Evolutionary conservation across 345 rosid species (phyloP).

Genomic region (Syzygium grande): DNA sequence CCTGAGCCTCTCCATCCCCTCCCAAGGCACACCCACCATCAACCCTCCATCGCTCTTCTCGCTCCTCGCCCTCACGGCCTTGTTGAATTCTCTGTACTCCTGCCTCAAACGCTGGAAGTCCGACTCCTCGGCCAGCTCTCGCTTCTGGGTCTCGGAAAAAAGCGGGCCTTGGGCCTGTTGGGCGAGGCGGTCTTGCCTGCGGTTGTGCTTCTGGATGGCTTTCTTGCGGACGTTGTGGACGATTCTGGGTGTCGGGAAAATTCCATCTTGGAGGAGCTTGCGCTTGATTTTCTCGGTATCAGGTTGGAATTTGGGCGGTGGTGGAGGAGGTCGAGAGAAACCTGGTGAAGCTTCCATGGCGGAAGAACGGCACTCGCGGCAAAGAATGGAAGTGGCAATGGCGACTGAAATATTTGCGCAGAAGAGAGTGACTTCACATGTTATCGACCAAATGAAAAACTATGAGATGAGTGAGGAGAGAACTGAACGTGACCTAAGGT

Average conservation of each 20-base stretch:
- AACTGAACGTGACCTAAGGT: background rate
- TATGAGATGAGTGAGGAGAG: background rate
- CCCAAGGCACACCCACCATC: constrained; percentile 85
- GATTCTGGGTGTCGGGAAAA: constrained; percentile 68
- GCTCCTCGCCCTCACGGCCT: constrained; percentile 18
- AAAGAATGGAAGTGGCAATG: background rate
- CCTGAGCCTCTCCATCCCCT: constrained; percentile 54
- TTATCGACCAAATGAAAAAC: background rate
- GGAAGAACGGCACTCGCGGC: background rate
- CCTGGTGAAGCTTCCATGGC: constrained; percentile 52
- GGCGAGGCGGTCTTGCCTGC: constrained; percentile 37
- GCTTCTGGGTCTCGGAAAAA: constrained; percentile 37
- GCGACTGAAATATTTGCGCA: background rate
- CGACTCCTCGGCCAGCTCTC: constrained; percentile 36
- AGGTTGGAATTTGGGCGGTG: constrained; percentile 39
- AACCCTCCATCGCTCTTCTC: constrained; percentile 1
- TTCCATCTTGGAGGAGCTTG: constrained; percentile 44
- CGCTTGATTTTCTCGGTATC: constrained; percentile 47
- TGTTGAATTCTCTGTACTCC: constrained; percentile 62
- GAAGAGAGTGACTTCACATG: background rate
- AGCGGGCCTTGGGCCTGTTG: constrained; percentile 19
- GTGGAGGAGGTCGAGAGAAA: constrained; percentile 14
- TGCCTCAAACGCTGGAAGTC: constrained; percentile 36
- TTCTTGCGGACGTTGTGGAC: constrained; percentile 64
- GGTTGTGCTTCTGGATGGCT: constrained; percentile 68